A percentile compares a stretch with the other conserved stretches of the same genome.
Conservation (phyloP, 225 moss, liverwort and hornwort genomes). For the Asterella californica region DNA sequence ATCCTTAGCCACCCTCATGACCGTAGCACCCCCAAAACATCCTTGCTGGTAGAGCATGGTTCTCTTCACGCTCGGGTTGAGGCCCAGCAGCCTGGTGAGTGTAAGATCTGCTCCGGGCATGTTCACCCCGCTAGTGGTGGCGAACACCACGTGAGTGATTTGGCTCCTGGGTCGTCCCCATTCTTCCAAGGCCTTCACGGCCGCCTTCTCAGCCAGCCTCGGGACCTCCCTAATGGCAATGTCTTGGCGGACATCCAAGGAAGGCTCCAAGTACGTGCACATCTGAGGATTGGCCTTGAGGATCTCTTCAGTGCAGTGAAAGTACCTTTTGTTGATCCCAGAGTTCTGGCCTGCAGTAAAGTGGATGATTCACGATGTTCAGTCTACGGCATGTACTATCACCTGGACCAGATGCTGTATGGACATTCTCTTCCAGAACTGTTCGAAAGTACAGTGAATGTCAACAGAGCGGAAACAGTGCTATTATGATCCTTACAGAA, state of each 20-base stretch:
- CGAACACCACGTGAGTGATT: conserved; percentile 63
- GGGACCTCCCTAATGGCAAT: conserved; percentile 62
- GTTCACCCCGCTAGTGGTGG: conserved; percentile 56
- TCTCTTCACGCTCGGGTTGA: conserved; percentile 10
- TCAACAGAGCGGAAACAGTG: no score
- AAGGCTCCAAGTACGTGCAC: conserved; percentile 31
- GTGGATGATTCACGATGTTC: no score
- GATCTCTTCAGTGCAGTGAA: conserved; percentile 50
- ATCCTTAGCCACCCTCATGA: conserved; percentile 54
- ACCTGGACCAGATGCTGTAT: no score
- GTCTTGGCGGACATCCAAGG: conserved; percentile 46
- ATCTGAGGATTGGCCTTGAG: conserved; percentile 44
- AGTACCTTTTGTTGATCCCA: conserved; percentile 49
- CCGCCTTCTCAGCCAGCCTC: conserved; percentile 52
- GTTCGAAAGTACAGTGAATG: no score
- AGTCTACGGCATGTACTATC: no score
- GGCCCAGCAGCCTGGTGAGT: conserved; percentile 8
- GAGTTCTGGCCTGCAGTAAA: conserved; percentile 38
- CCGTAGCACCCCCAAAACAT: conserved; percentile 48
- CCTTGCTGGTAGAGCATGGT: conserved; percentile 35
- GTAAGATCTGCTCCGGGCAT: conserved; percentile 51
- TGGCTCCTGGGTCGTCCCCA: conserved; percentile 37
- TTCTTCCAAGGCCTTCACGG: conserved; percentile 37
- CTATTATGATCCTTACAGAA: no score
- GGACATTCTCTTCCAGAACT: no score